These are phyloP conservation scores for Talaromyces piceae DNA, from an alignment of 2,329 filamentous ascomycete species.

Conservation along the genomic window DNA sequence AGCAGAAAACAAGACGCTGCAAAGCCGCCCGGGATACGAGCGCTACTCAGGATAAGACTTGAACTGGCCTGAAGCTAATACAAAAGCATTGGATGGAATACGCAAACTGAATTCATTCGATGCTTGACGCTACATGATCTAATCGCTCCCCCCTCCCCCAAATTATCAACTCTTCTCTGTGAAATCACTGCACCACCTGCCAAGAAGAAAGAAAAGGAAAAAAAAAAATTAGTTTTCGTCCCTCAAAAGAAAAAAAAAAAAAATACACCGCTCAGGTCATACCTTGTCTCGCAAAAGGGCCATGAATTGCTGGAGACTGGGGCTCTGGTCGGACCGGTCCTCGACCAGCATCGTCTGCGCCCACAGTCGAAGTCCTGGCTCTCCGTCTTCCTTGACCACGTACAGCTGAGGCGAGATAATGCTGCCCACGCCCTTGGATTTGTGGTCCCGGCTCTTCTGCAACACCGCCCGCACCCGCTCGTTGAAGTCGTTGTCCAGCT, in stretches of 20 bases:
- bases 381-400: slow-evolving; percentile 88
- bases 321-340: slow-evolving; percentile 86
- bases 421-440: slow-evolving; percentile 79
- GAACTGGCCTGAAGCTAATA: neutral
- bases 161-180: too few species aligned
- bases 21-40: too few species aligned
- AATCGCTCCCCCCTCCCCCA: slow-evolving; percentile 10
- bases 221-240: neutral
- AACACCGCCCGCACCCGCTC: slow-evolving; percentile 85
- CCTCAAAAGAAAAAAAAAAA: neutral
- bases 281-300: slow-evolving; percentile 88
- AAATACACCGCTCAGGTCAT: slow-evolving; percentile 12
- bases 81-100: slow-evolving; percentile 7
- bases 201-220: too few species aligned
- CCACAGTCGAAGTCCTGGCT: slow-evolving; percentile 92
- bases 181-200: slow-evolving; percentile 30
- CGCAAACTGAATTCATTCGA: slow-evolving; percentile 5
- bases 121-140: slow-evolving; percentile 17
- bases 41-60: neutral
- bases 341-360: slow-evolving; percentile 93
- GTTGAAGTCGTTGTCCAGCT: slow-evolving; percentile 93
- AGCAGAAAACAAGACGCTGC: too few species aligned
- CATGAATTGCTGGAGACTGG: slow-evolving; percentile 91
- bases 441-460: slow-evolving; percentile 85
- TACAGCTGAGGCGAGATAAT: slow-evolving; percentile 91